phyloP scores from a whole-genome alignment of 331 rosid genomes.

The Quercus phellos region DNA sequence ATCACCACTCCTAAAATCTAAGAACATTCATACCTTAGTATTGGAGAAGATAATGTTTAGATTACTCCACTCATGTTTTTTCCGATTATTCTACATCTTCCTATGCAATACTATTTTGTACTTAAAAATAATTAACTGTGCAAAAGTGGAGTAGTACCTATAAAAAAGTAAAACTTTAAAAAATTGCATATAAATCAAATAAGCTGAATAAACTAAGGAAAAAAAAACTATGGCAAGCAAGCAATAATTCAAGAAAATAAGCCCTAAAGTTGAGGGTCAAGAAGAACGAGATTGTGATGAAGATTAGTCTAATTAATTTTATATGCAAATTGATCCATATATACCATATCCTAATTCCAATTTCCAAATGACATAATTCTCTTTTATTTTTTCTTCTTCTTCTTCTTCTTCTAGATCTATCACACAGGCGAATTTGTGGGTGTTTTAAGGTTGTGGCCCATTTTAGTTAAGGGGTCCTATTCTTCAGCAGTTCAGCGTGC shows the following conservation, averaged over 20 bases:
- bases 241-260: not conserved
- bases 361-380: not conserved
- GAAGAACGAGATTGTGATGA: not conserved
- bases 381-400: not conserved
- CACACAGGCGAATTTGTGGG: not conserved
- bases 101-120: too few species aligned
- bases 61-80: too few species aligned
- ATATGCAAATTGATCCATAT: not conserved
- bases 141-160: too few species aligned
- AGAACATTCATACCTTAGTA: not conserved
- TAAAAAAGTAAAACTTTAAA: too few species aligned
- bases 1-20: not conserved
- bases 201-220: too few species aligned
- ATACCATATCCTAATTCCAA: not conserved
- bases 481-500: constrained; percentile 12
- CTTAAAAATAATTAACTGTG: too few species aligned
- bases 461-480: not conserved
- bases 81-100: too few species aligned
- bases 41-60: too few species aligned
- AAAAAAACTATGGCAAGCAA: not conserved
- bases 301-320: not conserved
- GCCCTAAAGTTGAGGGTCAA: too few species aligned
- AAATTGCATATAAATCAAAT: too few species aligned
- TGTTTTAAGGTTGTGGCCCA: not conserved
- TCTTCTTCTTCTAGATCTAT: too few species aligned